These are phyloP conservation scores for Ceraceosorus guamensis DNA, from an alignment of 1,284 basidiomycete species.

Conservation along the genomic window DNA sequence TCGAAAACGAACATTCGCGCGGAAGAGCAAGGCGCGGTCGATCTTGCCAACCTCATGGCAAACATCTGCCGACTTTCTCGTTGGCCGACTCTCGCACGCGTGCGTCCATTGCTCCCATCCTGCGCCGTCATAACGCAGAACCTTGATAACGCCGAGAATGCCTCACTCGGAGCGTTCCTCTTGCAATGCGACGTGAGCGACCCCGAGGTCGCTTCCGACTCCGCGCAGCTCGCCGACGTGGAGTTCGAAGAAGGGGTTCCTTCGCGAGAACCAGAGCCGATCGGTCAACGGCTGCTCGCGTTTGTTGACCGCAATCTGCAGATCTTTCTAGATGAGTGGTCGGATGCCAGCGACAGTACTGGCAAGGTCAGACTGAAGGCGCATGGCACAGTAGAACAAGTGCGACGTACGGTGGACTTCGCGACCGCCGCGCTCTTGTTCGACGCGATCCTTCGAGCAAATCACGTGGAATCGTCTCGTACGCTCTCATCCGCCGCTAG, in stretches of 20 bases:
- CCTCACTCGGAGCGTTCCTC: slow-evolving; percentile 52
- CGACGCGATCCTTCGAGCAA: slow-evolving; percentile 61
- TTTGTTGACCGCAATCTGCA: slow-evolving; percentile 62
- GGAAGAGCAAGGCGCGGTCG: slow-evolving; percentile 4
- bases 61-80: slow-evolving; percentile 3
- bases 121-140: not conserved
- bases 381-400: slow-evolving; percentile 56
- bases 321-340: slow-evolving; percentile 55
- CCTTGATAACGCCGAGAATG: slow-evolving; percentile 10
- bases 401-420: slow-evolving; percentile 63
- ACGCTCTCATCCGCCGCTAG: slow-evolving; percentile 61
- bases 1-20: too few relatives aligned
- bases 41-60: not conserved
- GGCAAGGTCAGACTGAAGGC: not conserved
- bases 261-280: not conserved
- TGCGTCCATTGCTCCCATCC: not conserved
- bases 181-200: slow-evolving; percentile 55
- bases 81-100: not conserved
- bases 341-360: slow-evolving; percentile 2
- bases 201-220: not conserved
- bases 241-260: not conserved
- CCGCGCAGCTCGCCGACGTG: slow-evolving; percentile 57
- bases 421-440: slow-evolving; percentile 62
- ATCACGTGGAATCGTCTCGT: slow-evolving; percentile 65
- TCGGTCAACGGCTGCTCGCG: not conserved